Conservation (phyloP, 2,329 filamentous ascomycete genomes). For the Clonostachys sp. region DNA sequence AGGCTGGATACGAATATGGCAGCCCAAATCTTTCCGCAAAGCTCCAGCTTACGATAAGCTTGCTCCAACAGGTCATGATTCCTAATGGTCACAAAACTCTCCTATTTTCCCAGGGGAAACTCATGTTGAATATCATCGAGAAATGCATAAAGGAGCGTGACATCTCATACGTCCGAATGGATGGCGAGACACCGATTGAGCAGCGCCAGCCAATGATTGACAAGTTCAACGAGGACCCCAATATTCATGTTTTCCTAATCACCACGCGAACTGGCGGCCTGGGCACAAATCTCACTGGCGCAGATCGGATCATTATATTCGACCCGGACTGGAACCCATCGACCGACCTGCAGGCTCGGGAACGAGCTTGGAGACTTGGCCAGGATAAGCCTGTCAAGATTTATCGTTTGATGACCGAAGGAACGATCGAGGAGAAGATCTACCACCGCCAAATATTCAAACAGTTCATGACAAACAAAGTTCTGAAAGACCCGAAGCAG, state of each 20-base stretch:
- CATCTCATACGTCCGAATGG: constrained; percentile 83
- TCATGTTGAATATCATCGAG: constrained; percentile 94
- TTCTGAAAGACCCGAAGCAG: constrained; percentile 90
- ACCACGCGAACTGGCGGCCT: constrained; percentile 95
- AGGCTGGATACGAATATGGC: constrained; percentile 72
- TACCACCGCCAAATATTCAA: constrained; percentile 99
- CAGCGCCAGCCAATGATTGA: constrained; percentile 87
- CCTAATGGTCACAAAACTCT: constrained; percentile 87
- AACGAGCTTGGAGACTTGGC: constrained; percentile 91
- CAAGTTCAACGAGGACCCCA: constrained; percentile 78
- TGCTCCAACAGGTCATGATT: constrained; percentile 81
- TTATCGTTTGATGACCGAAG: constrained; percentile 95
- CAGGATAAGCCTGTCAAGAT: constrained; percentile 95
- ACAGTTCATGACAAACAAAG: constrained; percentile 95
- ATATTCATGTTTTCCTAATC: constrained; percentile 83
- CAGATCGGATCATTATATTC: constrained; percentile 94
- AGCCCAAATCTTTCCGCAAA: constrained; percentile 79
- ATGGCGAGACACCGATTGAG: constrained; percentile 85
- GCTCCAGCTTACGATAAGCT: constrained; percentile 87
- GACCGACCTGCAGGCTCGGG: constrained; percentile 90
- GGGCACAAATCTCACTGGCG: constrained; percentile 90
- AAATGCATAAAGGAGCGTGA: constrained; percentile 68
- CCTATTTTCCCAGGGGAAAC: constrained; percentile 86
- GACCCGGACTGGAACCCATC: constrained; percentile 99
- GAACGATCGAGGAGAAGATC: constrained; percentile 98